Percentiles rank a stretch among this genome's conserved stretches.
These are phyloP conservation scores for Apodospora peruviana DNA, from an alignment of 495 filamentous ascomycete species.

Conservation along the genomic window DNA sequence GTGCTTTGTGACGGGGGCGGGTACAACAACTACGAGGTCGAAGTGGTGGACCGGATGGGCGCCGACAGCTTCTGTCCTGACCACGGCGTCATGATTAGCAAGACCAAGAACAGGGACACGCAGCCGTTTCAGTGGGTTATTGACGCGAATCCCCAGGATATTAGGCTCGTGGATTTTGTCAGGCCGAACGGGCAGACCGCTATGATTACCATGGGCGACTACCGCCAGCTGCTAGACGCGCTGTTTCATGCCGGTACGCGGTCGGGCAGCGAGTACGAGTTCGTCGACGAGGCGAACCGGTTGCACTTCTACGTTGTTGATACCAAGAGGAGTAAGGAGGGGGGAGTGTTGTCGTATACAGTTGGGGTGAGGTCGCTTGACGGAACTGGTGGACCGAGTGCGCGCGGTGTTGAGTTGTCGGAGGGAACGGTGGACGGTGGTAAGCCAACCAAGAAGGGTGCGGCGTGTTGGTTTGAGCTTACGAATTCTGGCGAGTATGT, in stretches of 20 bases:
- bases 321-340: background rate
- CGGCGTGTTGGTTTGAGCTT: background rate
- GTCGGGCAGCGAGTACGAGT: slow-evolving; percentile 1
- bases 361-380: background rate
- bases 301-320: background rate
- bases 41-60: background rate
- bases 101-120: background rate
- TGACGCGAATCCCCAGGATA: background rate
- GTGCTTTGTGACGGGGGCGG: background rate
- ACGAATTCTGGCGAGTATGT: background rate
- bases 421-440: background rate
- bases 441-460: background rate
- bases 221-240: background rate
- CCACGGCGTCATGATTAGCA: background rate
- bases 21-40: background rate
- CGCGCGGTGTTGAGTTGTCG: background rate
- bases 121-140: slow-evolving; percentile 1
- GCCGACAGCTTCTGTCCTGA: background rate
- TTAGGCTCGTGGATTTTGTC: background rate
- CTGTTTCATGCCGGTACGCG: background rate
- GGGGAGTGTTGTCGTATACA: background rate
- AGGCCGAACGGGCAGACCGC: background rate
- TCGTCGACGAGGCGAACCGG: background rate
- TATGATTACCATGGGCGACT: slow-evolving; percentile 2
- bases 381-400: background rate